phyloP scores from a whole-genome alignment of 1,284 basidiomycete species.

The Ceratobasidium sp. region DNA sequence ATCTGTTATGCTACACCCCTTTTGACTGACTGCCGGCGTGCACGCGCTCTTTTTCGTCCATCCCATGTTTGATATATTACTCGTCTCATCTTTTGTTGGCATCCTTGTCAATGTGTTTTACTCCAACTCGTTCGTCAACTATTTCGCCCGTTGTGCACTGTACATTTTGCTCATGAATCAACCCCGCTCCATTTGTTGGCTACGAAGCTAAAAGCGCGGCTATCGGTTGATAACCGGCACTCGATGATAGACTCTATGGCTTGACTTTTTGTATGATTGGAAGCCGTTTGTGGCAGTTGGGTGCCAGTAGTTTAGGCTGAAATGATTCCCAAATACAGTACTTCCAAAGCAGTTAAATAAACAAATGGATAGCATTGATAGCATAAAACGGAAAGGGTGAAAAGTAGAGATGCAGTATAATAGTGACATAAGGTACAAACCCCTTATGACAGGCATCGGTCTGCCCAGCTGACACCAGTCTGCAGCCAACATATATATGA shows the following conservation, averaged over 20 bases:
- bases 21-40: conserved; percentile 19
- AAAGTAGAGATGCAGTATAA: not conserved
- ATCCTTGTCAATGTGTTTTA: conserved; percentile 1
- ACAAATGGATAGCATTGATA: not conserved
- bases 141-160: not conserved
- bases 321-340: no score
- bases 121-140: conserved; percentile 3
- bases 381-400: not conserved
- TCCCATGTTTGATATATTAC: conserved; percentile 1
- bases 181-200: conserved; percentile 4
- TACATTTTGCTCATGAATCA: conserved; percentile 21
- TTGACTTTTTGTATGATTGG: not conserved
- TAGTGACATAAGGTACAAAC: not conserved
- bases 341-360: no score
- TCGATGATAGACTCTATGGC: not conserved
- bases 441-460: conserved; percentile 31
- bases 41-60: conserved; percentile 15
- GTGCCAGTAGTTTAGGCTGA: no score
- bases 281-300: not conserved
- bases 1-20: not conserved
- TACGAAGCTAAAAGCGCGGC: not conserved
- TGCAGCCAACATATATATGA: not conserved
- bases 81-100: conserved; percentile 11
- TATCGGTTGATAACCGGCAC: no score
- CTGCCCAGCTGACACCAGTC: conserved; percentile 11